A percentile compares a stretch with the other conserved stretches of the same genome.
Evolutionary conservation across 345 rosid species (phyloP).

Genomic region (Eucalyptus tenuipes): DNA sequence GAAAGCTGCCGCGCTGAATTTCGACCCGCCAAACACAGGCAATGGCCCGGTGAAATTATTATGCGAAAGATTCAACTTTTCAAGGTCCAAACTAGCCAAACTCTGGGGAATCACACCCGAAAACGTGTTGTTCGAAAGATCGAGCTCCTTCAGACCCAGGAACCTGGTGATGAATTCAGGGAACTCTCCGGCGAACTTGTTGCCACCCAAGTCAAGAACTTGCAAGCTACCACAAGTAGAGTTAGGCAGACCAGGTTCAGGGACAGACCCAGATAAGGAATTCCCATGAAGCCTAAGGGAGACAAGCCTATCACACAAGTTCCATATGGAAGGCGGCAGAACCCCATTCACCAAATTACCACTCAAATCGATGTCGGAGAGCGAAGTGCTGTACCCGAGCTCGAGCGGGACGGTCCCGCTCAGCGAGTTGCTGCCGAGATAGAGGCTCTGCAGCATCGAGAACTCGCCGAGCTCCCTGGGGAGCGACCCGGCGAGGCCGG

Average conservation of each 20-base stretch:
- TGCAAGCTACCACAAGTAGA: slow-evolving; percentile 58
- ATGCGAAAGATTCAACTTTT: slow-evolving; percentile 72
- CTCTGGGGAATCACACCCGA: slow-evolving; percentile 63
- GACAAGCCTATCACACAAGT: slow-evolving; percentile 69
- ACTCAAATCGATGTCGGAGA: slow-evolving; percentile 72
- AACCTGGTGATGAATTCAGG: slow-evolving; percentile 67
- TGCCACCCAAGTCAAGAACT: slow-evolving; percentile 70
- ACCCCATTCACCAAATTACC: slow-evolving; percentile 46
- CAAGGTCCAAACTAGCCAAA: slow-evolving; percentile 40
- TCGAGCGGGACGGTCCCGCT: slow-evolving; percentile 78
- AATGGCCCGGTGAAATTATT: slow-evolving; percentile 77
- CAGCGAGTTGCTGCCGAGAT: slow-evolving; percentile 70
- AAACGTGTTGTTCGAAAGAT: slow-evolving; percentile 64
- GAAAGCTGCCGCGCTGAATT: slow-evolving; percentile 54
- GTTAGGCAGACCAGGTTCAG: slow-evolving; percentile 78
- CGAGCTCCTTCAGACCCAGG: slow-evolving; percentile 56
- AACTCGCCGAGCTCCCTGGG: slow-evolving; percentile 89
- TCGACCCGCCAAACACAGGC: slow-evolving; percentile 55
- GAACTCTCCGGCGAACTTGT: slow-evolving; percentile 68
- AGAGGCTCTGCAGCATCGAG: slow-evolving; percentile 76
- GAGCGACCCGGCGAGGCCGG: slow-evolving; percentile 83
- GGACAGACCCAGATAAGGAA: slow-evolving; percentile 48
- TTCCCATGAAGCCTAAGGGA: slow-evolving; percentile 62
- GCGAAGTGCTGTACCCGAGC: slow-evolving; percentile 84
- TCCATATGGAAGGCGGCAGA: slow-evolving; percentile 84